A percentile compares a stretch with the other conserved stretches of the same genome.
phyloP scores from a whole-genome alignment of 2,329 filamentous ascomycete genomes.

The Alternaria viburni region DNA sequence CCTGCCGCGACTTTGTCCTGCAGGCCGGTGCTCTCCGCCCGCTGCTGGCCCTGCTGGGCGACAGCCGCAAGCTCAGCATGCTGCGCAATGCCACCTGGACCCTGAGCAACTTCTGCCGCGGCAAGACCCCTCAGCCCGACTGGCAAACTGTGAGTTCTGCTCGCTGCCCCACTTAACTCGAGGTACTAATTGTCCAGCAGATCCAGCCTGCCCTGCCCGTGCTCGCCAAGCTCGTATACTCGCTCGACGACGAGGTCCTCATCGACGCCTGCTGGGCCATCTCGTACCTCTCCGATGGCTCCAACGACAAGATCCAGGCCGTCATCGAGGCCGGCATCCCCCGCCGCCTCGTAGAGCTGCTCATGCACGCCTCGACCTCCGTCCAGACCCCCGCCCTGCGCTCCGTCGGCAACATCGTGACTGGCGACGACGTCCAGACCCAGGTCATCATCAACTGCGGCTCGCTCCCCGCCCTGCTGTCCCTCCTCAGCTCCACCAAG shows the following conservation, averaged over 20 bases:
- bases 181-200: slow-evolving; percentile 54
- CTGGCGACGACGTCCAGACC: slow-evolving; percentile 96
- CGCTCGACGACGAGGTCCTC: slow-evolving; percentile 94
- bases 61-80: slow-evolving; percentile 99
- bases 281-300: slow-evolving; percentile 95
- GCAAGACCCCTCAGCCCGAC: slow-evolving; percentile 98
- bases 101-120: slow-evolving; percentile 98
- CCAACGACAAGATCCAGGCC: slow-evolving; percentile 99
- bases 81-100: slow-evolving; percentile 98
- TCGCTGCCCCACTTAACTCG: not conserved
- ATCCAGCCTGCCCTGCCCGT: slow-evolving; percentile 95
- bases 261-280: slow-evolving; percentile 99
- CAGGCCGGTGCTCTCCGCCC: slow-evolving; percentile 90
- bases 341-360: slow-evolving; percentile 90
- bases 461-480: slow-evolving; percentile 87
- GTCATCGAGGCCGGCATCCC: slow-evolving; percentile 98
- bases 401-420: slow-evolving; percentile 98
- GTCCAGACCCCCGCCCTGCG: slow-evolving; percentile 97
- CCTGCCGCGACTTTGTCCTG: slow-evolving; percentile 96
- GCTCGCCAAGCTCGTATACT: slow-evolving; percentile 96
- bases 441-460: slow-evolving; percentile 99
- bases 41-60: slow-evolving; percentile 85
- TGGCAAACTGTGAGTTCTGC: slow-evolving; percentile 82
- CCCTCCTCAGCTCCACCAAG: slow-evolving; percentile 94
- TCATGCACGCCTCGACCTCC: slow-evolving; percentile 98